Conservation (phyloP, 441 rosid genomes). For the Eutrema salsugineum region DNA sequence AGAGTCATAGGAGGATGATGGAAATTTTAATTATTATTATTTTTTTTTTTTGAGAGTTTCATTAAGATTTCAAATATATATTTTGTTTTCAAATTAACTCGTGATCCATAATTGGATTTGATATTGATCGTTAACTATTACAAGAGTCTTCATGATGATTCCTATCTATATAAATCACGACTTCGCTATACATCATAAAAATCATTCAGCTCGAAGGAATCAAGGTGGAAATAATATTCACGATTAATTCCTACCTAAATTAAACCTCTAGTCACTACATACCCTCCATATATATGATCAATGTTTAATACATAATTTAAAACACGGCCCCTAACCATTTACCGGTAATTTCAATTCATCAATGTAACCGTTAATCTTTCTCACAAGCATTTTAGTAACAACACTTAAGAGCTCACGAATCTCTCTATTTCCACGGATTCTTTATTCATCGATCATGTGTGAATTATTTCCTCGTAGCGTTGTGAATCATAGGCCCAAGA, state of each 20-base stretch:
- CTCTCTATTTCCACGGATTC: background rate
- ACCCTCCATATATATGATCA: background rate
- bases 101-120: background rate
- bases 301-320: background rate
- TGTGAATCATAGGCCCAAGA: slow-evolving; percentile 43
- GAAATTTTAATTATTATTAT: background rate
- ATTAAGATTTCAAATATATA: no score
- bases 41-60: no score
- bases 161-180: background rate
- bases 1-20: background rate
- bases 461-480: background rate
- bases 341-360: background rate
- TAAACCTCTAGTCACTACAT: background rate
- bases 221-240: background rate
- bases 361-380: slow-evolving; percentile 5
- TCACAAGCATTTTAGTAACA: background rate
- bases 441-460: slow-evolving; percentile 2
- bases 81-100: no score
- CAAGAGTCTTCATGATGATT: background rate
- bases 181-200: background rate
- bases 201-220: background rate
- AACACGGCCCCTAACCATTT: background rate
- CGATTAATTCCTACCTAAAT: background rate
- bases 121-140: background rate
- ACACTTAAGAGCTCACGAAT: background rate